Percentiles rank a stretch among this genome's conserved stretches.
phyloP scores from a whole-genome alignment of 257 asterid genomes.

The Solanum chmielewskii region DNA sequence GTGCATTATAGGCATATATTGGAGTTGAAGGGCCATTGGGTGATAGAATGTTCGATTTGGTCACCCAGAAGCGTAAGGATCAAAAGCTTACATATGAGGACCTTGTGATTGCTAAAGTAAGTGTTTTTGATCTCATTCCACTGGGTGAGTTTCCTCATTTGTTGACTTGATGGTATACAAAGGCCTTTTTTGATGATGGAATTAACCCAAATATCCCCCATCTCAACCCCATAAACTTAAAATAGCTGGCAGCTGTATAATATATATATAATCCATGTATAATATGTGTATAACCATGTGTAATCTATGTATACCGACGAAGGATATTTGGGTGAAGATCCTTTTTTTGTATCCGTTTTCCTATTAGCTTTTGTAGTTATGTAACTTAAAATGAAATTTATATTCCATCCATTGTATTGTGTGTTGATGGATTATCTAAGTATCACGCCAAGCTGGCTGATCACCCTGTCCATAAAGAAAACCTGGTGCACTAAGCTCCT shows the following conservation, averaged over 20 bases:
- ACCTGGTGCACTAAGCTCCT: not conserved
- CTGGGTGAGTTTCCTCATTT: not conserved
- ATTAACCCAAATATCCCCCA: not conserved
- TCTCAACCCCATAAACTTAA: not conserved
- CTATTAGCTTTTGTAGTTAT: not conserved
- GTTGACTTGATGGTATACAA: not conserved
- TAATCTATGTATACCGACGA: not conserved
- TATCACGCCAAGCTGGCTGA: not conserved
- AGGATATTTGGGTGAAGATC: not conserved
- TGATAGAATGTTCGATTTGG: slow-evolving; percentile 66
- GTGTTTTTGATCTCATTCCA: not conserved
- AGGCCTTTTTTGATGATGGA: not conserved
- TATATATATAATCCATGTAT: not conserved
- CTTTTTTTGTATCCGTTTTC: not conserved
- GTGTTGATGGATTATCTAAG: not conserved
- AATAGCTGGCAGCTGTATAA: not conserved
- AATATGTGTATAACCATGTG: not conserved
- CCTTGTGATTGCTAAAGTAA: slow-evolving; percentile 85
- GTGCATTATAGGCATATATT: slow-evolving; percentile 33
- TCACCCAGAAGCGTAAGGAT: slow-evolving; percentile 67
- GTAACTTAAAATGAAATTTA: not conserved
- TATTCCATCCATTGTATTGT: not conserved
- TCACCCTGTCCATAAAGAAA: not conserved
- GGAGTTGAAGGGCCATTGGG: slow-evolving; percentile 76
- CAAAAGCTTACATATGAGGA: slow-evolving; percentile 66